Evolutionary conservation across 305 asterid genomes (phyloP), one percentile per base, ranked within the genome.

Genomic region (Fraxinus angustifolia): DNA sequence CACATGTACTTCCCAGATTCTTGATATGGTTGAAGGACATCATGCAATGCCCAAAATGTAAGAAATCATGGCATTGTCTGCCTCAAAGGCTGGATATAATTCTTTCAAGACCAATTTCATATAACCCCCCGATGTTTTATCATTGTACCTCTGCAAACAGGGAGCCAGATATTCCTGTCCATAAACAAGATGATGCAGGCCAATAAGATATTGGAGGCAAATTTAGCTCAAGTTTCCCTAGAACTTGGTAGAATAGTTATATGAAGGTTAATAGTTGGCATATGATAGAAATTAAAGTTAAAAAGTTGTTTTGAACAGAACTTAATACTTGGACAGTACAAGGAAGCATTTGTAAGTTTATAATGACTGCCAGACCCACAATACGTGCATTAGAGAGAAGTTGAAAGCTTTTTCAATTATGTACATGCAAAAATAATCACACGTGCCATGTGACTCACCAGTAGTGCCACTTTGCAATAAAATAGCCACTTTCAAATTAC

Each of bases 401-500:
- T 21, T 60, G 33, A 21, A 60, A 60, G 16, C 31, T 8, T 19
- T 8, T 60, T 34, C 42, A 76, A 50, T 19, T 53, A 50, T 31
- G 14, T 28, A 2, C 5, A 28, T 7, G 72, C 30, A 76, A 28
- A 50, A 77, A 33, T 65, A 68, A 60, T 2, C 53, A 72, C 53
- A 76, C 8, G 58, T 72, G 34, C 73, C 40, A n/a, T 19, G 53
- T 3, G 45, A 82, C 91, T 84, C 84, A 90, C 91, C 90, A 80
- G 86, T 74, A 58, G 70, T 77, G 79, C 85, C 83, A 72, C 73
- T 75, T 76, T 72, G 65, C 80, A 74, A 62, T 68, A 50, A 83
- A 35, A 50, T 30, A 78, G 80, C 76, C 35, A 16, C 53, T 74
- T 77, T 84, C 60, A 30, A 45, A 80, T 90, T 89, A 93, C 74